Conservation (phyloP, 805 yeast genomes). For the Candida nonsorbophila region DNA sequence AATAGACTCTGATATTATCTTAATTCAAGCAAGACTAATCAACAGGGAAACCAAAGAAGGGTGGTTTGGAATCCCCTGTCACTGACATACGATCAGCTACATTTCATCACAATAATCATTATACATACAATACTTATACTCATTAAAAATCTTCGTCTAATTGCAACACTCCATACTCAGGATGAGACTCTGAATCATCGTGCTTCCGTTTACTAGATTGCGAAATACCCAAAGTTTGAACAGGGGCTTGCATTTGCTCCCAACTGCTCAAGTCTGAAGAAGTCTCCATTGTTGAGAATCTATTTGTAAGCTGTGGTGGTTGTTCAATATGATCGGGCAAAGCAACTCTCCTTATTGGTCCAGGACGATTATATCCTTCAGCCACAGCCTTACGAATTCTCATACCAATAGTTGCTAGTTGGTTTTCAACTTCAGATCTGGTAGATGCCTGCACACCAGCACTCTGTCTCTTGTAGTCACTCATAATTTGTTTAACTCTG, state of each 20-base stretch:
- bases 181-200: constrained; percentile 1
- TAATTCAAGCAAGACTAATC: too few relatives aligned
- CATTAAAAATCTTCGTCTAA: constrained; percentile 47
- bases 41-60: too few relatives aligned
- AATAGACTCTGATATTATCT: too few relatives aligned
- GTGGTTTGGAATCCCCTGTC: too few relatives aligned
- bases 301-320: constrained; percentile 42
- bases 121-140: too few relatives aligned
- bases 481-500: too few relatives aligned
- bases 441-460: not conserved
- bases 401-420: constrained; percentile 60
- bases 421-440: constrained; percentile 6
- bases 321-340: constrained; percentile 34
- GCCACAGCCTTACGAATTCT: constrained; percentile 62
- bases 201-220: constrained; percentile 1
- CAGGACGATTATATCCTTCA: constrained; percentile 44
- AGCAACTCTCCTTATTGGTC: constrained; percentile 24
- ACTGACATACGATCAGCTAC: too few relatives aligned
- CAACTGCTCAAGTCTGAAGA: constrained; percentile 26
- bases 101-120: too few relatives aligned
- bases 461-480: constrained; percentile 4
- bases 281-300: constrained; percentile 38
- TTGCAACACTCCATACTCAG: constrained; percentile 37
- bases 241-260: constrained; percentile 8
- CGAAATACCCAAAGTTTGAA: constrained; percentile 2